Evolutionary conservation across 2,329 filamentous ascomycete species (phyloP).

Genomic region (Stylonectria norvegica): DNA sequence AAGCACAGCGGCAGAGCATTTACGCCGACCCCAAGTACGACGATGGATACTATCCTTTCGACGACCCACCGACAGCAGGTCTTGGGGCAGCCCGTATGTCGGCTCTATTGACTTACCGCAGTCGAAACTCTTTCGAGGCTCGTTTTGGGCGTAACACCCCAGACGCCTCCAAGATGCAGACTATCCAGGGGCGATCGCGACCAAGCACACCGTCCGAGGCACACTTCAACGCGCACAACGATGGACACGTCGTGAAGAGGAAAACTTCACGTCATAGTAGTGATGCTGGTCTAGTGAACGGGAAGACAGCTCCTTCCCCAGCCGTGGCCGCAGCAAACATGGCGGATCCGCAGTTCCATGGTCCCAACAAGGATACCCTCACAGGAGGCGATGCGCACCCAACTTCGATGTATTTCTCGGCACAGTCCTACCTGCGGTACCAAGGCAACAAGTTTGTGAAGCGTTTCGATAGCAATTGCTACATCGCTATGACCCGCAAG

Average conservation of each 20-base stretch:
- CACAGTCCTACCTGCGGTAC: slow-evolving; percentile 95
- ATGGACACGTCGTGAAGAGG: slow-evolving; percentile 66
- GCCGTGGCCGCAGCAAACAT: slow-evolving; percentile 24
- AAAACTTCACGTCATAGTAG: slow-evolving; percentile 49
- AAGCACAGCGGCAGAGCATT: slow-evolving; percentile 86
- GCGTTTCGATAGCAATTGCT: slow-evolving; percentile 97
- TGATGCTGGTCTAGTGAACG: slow-evolving; percentile 31
- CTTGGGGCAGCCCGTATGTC: slow-evolving; percentile 96
- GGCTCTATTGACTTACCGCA: slow-evolving; percentile 90
- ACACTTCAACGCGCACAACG: slow-evolving; percentile 79
- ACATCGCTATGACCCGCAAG: slow-evolving; percentile 97
- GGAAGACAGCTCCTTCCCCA: slow-evolving; percentile 21
- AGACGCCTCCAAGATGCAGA: slow-evolving; percentile 77
- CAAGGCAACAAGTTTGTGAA: slow-evolving; percentile 96
- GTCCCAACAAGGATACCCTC: slow-evolving; percentile 51
- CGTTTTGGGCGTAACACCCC: slow-evolving; percentile 92
- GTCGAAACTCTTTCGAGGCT: slow-evolving; percentile 93
- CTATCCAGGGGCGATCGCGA: slow-evolving; percentile 67
- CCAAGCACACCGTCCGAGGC: slow-evolving; percentile 63
- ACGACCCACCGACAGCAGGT: slow-evolving; percentile 81
- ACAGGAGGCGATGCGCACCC: slow-evolving; percentile 50
- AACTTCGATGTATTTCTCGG: slow-evolving; percentile 89
- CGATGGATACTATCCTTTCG: slow-evolving; percentile 88
- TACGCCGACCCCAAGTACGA: slow-evolving; percentile 99
- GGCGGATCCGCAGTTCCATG: slow-evolving; percentile 65